Evolutionary conservation across 371 early-diverging fungal genomes (phyloP).

Genomic region (Amoeboaphelidium protococcarum): DNA sequence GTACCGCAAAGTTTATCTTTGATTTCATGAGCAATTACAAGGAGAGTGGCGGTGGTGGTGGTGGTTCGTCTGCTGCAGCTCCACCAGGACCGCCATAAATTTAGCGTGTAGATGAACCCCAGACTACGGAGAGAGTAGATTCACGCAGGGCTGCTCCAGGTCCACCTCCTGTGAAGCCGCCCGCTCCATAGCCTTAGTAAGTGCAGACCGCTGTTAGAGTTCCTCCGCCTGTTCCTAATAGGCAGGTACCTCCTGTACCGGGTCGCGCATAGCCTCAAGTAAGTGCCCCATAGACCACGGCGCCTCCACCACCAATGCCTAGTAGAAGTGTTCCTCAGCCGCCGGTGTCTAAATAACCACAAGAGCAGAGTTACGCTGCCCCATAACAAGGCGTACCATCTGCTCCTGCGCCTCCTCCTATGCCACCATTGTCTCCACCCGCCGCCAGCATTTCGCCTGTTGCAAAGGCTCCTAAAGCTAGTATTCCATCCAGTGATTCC

Average conservation of each 20-base stretch:
- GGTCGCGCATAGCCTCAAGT: background rate
- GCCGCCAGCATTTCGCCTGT: background rate
- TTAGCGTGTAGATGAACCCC: background rate
- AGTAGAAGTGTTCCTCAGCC: background rate
- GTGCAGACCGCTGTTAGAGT: background rate
- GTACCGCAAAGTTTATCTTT: slow-evolving; percentile 1
- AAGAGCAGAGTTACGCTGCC: too few relatives aligned
- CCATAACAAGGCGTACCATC: background rate
- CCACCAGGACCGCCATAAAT: background rate
- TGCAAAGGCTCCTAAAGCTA: background rate
- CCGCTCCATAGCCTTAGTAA: background rate
- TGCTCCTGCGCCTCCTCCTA: background rate
- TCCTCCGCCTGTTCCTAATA: background rate
- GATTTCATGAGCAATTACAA: slow-evolving; percentile 2
- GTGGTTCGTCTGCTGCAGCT: background rate
- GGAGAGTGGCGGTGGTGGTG: too few relatives aligned
- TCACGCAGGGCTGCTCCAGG: background rate
- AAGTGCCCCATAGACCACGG: background rate
- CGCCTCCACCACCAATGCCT: background rate
- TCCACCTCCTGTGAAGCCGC: background rate
- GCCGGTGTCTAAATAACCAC: background rate
- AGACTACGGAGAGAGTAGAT: background rate
- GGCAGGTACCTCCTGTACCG: background rate
- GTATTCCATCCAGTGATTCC: too few relatives aligned
- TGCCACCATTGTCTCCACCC: background rate